Conservation (phyloP, 2,329 filamentous ascomycete genomes). For the Aspergillus sp. region DNA sequence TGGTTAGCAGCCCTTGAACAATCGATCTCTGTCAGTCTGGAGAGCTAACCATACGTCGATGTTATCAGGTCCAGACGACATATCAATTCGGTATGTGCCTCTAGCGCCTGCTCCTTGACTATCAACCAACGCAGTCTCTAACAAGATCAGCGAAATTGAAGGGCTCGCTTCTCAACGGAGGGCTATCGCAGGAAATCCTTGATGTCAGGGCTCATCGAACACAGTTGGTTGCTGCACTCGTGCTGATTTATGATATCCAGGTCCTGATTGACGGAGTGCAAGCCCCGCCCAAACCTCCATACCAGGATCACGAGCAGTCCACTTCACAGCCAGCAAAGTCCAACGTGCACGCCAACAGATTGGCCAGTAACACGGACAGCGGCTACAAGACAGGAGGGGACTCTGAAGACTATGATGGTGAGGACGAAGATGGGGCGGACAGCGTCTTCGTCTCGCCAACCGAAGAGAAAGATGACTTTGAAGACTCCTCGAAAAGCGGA, state of each 20-base stretch:
- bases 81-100: slow-evolving; percentile 9
- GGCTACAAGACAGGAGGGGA: neutral
- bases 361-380: neutral
- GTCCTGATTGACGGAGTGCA: slow-evolving; percentile 13
- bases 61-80: slow-evolving; percentile 11
- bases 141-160: slow-evolving; percentile 36
- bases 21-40: neutral
- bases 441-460: slow-evolving; percentile 14
- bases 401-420: slow-evolving; percentile 7
- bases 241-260: slow-evolving; percentile 3
- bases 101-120: neutral
- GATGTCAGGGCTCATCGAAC: slow-evolving; percentile 28
- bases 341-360: neutral
- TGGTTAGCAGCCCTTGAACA: slow-evolving; percentile 38
- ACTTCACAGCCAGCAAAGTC: neutral
- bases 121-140: neutral
- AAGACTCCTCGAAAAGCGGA: slow-evolving; percentile 12
- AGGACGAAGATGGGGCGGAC: slow-evolving; percentile 16
- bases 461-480: slow-evolving; percentile 19
- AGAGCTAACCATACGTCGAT: neutral
- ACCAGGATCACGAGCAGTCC: neutral
- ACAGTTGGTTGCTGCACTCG: slow-evolving; percentile 5
- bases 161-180: slow-evolving; percentile 43
- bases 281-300: neutral
- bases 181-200: slow-evolving; percentile 43